Evolutionary conservation across 805 yeast genomes (phyloP), one percentile per base, ranked within the genome.

Genomic region (Suhomyces emberorum): DNA sequence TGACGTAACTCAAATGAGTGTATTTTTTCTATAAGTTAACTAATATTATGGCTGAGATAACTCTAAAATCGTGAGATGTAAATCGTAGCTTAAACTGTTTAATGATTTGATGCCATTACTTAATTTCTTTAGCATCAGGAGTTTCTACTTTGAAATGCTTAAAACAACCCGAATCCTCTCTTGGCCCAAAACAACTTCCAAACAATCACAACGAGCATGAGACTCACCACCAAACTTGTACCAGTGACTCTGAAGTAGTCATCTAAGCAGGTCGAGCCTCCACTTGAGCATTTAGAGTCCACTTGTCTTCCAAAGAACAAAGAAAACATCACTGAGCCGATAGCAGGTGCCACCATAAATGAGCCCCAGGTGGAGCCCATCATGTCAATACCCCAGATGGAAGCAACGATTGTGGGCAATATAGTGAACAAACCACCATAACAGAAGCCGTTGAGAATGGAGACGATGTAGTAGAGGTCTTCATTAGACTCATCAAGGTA

Each of bases 311-410:
- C 96, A 55, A 82, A 88, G 9, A 80, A 45, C 34, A 84, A 50
- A 4, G 95, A 89, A 49, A 74, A 84, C 2, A 76, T 42, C 4
- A 83, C 66, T 1, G 91, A 70, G 1, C 96, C 95, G 2, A 86
- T 44, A 0, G 96, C 96, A 2, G 96, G 95, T 0, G 95, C 93
- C 23, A 85, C 71, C 74, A 88, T 82, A 55, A 88, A 85, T 17
- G 83, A 67, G 2, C 97, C 97, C 87, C 96, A 91, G 2, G 91
- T 84, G 2, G 95, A 84, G 0, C 97, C 98, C 59, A 91, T 78
- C 22, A 85, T 74, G 28, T 84, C 88, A 15, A 84, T 73, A 0
- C 97, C 97, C 88, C 96, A 93, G 3, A 85, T 77, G 3, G 81
- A 69, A 1, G 95, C 82, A 11, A 88, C 77, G 10, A 88, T 70